Percentiles rank a stretch among this genome's conserved stretches.
Conservation (phyloP, 2,329 filamentous ascomycete genomes). For the Pestalotiopsis sp. region DNA sequence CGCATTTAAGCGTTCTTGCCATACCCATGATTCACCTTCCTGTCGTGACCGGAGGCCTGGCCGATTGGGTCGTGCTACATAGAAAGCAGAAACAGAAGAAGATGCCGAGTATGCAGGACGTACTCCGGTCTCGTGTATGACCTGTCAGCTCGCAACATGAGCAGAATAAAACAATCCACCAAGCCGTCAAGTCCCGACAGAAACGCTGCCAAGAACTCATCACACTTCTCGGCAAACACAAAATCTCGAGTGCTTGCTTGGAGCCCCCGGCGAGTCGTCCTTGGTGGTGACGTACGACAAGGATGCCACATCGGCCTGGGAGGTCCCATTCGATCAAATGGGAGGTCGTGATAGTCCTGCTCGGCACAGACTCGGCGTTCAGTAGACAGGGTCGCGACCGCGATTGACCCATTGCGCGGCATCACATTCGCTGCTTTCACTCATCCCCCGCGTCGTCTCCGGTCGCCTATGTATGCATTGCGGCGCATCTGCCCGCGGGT, state of each 20-base stretch:
- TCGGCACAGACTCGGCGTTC: slow-evolving; percentile 6
- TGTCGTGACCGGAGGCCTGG: not conserved
- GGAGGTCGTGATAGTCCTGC: not conserved
- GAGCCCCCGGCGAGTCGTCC: not conserved
- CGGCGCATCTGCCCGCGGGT: not conserved
- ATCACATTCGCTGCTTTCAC: not conserved
- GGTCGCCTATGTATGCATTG: not conserved
- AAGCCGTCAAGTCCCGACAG: not conserved
- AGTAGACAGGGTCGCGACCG: not conserved
- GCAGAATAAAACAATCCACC: not conserved
- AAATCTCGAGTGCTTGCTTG: not conserved
- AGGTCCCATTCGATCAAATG: not conserved
- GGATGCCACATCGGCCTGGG: not conserved
- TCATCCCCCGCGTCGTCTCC: not conserved
- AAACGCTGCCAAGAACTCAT: not conserved
- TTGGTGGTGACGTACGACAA: not conserved
- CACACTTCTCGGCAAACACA: not conserved
- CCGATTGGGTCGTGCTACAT: not conserved
- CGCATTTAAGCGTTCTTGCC: slow-evolving; percentile 8
- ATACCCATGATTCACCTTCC: not conserved
- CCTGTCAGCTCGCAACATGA: not conserved
- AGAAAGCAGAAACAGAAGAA: not conserved
- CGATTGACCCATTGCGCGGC: not conserved
- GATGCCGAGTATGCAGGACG: not conserved
- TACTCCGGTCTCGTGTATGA: not conserved